Evolutionary conservation across 805 yeast genomes (phyloP), one percentile per base, ranked within the genome.

Genomic region (Tetrapisispora taiwanensis): DNA sequence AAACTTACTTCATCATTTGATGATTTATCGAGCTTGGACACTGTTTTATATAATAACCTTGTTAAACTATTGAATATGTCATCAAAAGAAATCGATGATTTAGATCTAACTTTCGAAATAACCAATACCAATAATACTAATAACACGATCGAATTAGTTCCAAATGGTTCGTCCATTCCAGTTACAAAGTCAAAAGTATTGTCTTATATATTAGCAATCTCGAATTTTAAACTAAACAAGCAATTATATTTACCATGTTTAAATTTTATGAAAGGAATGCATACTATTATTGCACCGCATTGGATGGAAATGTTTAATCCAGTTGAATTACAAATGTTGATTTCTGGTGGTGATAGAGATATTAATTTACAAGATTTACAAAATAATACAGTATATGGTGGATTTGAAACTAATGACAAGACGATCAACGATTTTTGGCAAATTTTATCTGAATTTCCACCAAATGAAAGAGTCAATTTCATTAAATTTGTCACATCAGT

Each of bases 401-500:
- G 89, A 0, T 84, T 64, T 53, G 48, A 59, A 13, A 75, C 66
- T 10, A 59, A 60, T 3, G 85, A 81, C 55, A 47, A 57, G n/a
- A 86, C 95, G 0, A 68, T 90, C 2, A 47, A 46, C 15, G 66
- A 75, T 46, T 76, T 92, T 51, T 88, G 95, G 89, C 78, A 79
- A 46, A 78, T 87, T 6, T 69, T 92, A 6, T 68, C 68, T 4
- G 95, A 85, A 47, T 75, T 87, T 72, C 59, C 70, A 1, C 67
- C 74, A 2, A 73, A 71, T n/a, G 85, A 87, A 45, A 70, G 78
- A 48, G 70, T 77, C 18, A 74, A 75, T 41, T 73, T 92, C 45
- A 64, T 92, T 24, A 85, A 85, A 58, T 92, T 90, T 67, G 96
- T 86, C 24, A 92, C 97, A 0, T 84, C 96, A 0, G 95, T 87